Evolutionary conservation across 2,329 filamentous ascomycete species (phyloP).

Genomic region (Arthrobotrys sinensis): DNA sequence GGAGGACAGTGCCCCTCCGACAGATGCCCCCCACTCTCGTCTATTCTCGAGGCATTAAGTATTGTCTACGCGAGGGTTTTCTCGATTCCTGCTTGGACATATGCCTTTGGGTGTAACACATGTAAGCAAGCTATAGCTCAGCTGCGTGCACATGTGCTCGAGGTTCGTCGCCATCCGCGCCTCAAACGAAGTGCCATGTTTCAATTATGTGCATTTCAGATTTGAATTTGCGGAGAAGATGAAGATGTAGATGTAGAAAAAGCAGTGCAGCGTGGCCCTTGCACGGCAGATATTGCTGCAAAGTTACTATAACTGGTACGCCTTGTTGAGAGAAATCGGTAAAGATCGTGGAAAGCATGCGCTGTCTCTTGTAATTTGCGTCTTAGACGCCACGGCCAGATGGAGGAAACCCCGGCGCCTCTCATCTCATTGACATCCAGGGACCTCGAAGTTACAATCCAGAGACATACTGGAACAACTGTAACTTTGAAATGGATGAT

Average conservation of each 20-base stretch:
- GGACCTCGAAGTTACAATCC: constrained; percentile 17
- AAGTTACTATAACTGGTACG: constrained; percentile 30
- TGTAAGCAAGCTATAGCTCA: constrained; percentile 30
- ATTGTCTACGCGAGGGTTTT: constrained; percentile 53
- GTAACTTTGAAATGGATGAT: constrained; percentile 47
- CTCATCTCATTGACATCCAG: constrained; percentile 20
- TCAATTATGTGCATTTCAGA: constrained; percentile 23
- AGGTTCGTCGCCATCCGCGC: constrained; percentile 43
- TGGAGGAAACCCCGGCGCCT: constrained; percentile 51
- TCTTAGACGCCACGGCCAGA: constrained; percentile 52
- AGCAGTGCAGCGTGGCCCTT: not conserved
- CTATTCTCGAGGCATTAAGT: constrained; percentile 49
- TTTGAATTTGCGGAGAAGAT: constrained; percentile 33
- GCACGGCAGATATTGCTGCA: constrained; percentile 22
- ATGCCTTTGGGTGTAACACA: constrained; percentile 40
- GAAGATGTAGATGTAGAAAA: not conserved
- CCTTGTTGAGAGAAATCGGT: constrained; percentile 22
- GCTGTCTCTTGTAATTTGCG: constrained; percentile 14
- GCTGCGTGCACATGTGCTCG: constrained; percentile 43
- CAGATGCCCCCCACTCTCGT: constrained; percentile 57
- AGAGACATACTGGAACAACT: constrained; percentile 33
- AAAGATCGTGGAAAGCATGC: constrained; percentile 13
- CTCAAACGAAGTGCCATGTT: constrained; percentile 45
- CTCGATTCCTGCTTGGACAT: constrained; percentile 36
- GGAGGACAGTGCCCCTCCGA: constrained; percentile 52